Base-by-base conservation (phyloP, 805 yeast genomes). In the Yarrowia sp. region DNA sequence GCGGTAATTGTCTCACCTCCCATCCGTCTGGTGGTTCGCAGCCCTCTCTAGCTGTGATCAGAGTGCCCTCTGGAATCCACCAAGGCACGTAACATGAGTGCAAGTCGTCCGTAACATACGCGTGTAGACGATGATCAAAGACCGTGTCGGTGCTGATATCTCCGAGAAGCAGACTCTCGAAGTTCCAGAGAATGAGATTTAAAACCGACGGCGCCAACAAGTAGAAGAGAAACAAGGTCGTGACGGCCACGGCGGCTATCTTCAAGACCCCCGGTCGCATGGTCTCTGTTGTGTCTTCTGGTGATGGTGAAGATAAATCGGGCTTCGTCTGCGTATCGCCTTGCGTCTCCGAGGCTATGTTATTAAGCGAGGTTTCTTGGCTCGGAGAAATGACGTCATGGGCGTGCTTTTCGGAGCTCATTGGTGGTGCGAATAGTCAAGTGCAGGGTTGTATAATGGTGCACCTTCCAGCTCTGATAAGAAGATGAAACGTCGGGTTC, bases 301-400 rank as follows among this genome's bases (percentile, higher is more conserved):
- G 51, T 13, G 51, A 28, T 44, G 48, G 18, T 22, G 48, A 31
- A 22, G 15, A 8, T 18, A 36, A 44, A 9, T 45, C 51, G 10
- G 28, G 38, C 15, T 36, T 45, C 15, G 28, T 48, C 17, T 33
- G 53, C 53, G 53, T 33, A 17, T 48, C 53, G 28, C 17, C 39
- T 33, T 48, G 53, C 53, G 33, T 48, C 31, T 48, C 53, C 53
- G 39, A 33, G 53, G 53, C 39, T 32, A 39, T 48, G 53, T 33
- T 33, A 33, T 48, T 48, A 33, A 45, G 39, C 53, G 53, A 33
- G 5, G 10, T 17, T 32, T 48, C 53, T 48, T 33, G 53, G 53
- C 53, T 10, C 28, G 31, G 31, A 28, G 36, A 17, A 11, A 39
- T 48, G 53, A 33, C 53, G 39, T 48, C 53, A 48, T 48, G 9